These are phyloP conservation scores for Xerocomellus dryophilus DNA, from an alignment of 768 basidiomycete species.

Conservation along the genomic window DNA sequence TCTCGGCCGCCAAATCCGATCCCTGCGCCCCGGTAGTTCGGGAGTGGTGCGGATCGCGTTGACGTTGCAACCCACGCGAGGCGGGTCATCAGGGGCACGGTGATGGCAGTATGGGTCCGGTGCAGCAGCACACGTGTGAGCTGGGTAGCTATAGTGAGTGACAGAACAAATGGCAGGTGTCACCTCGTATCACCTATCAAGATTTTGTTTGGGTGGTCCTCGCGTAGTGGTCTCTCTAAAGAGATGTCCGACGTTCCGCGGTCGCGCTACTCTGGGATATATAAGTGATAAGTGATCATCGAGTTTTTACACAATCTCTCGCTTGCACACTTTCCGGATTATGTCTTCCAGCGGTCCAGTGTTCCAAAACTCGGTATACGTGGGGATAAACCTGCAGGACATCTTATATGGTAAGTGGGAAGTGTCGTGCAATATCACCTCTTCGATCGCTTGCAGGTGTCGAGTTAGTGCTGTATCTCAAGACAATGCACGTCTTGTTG, in stretches of 20 bases:
- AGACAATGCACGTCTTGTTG: slow-evolving; percentile 22
- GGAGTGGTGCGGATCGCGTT: too few species aligned
- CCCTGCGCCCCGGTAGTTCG: neutral
- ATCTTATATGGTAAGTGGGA: slow-evolving; percentile 23
- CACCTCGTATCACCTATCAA: neutral
- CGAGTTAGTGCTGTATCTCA: slow-evolving; percentile 26
- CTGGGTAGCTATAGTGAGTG: neutral
- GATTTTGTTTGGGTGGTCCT: neutral
- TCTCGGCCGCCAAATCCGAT: neutral
- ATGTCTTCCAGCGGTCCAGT: slow-evolving; percentile 21
- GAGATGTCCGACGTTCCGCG: neutral
- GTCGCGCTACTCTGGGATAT: slow-evolving; percentile 1
- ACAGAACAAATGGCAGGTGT: neutral
- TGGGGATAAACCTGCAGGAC: slow-evolving; percentile 25
- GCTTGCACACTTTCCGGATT: neutral
- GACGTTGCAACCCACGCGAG: neutral
- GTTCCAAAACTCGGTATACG: slow-evolving; percentile 24
- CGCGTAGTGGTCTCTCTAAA: neutral
- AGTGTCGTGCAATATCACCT: neutral
- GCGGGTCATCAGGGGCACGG: neutral
- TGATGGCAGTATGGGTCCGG: neutral
- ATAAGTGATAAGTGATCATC: neutral
- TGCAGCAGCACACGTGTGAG: neutral
- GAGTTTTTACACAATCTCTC: neutral
- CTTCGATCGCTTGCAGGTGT: slow-evolving; percentile 11